Base-by-base conservation (phyloP, 2,329 filamentous ascomycete genomes). In the Fusarium heterosporum region DNA sequence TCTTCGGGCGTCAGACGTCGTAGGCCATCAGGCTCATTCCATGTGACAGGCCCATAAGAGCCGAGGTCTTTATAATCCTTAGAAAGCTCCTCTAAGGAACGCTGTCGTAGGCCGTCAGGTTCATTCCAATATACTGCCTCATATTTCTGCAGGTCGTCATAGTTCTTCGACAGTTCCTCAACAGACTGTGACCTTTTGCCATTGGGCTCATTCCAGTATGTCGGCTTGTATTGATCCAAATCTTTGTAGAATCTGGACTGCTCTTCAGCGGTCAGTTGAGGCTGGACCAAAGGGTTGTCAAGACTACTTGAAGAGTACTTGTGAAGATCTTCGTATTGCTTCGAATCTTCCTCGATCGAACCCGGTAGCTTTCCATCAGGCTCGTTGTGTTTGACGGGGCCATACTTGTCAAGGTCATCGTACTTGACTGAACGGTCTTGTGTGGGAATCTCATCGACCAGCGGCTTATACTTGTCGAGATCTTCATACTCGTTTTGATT, bases 31-130 rank as follows among this genome's bases (percentile, higher is more conserved):
- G 75, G 76, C 46, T 78, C 76, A 38, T 72, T 74, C 69, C 72
- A 77, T 19, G 51, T 48, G 12, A 73, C 69, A 10, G 76, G 62
- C 8, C 74, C 75, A 38, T 84, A 84, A 16, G 77, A 75, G 17
- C 76, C 71, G 7, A 84, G 72, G 36, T 84, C 82, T 14, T 77
- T 73, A 59, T 82, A 81, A 41, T 75, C 68, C 48, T 78, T 78
- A 16, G 77, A 78, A n/a, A 66, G 55, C 41, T 80, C 76, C 46
- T 77, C 75, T 1, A 74, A 40, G 4, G 75, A 74, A n/a, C 55
- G 55, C 28, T 76, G 66, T 11, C 72, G 70, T 17, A 76, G 63
- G 13, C 75, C 76, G 38, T 77, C 64, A 0, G 75, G 75, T 39
- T 77, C 75, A 29, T 75, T 76, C 71, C 73, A 77, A 14, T 55